Percentiles rank a stretch among this genome's conserved stretches.
Conservation (phyloP, 192 early-diverging fungal genomes). For the Backusella sp. region DNA sequence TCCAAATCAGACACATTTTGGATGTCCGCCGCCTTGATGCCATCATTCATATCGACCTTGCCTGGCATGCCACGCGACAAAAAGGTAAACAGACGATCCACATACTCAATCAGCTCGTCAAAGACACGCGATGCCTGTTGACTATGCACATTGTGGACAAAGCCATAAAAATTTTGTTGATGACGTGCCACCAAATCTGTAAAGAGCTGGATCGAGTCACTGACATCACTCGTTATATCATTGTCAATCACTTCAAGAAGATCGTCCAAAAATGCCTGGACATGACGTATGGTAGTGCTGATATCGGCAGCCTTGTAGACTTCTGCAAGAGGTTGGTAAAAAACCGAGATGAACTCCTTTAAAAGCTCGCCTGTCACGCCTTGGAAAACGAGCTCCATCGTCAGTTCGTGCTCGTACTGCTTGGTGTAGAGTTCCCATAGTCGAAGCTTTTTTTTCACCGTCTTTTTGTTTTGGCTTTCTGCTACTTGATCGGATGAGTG, state of each 20-base stretch:
- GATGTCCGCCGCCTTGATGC: background rate
- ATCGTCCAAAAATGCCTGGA: slow-evolving; percentile 50
- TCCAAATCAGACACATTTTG: background rate
- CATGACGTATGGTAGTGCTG: slow-evolving; percentile 45
- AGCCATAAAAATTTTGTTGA: slow-evolving; percentile 48
- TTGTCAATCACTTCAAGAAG: slow-evolving; percentile 48
- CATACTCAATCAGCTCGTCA: slow-evolving; percentile 48
- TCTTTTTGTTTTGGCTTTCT: background rate
- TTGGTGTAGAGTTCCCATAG: slow-evolving; percentile 45
- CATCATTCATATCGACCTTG: slow-evolving; percentile 14
- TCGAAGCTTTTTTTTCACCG: slow-evolving; percentile 36
- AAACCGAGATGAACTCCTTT: slow-evolving; percentile 47
- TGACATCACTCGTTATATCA: slow-evolving; percentile 11
- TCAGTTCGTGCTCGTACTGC: slow-evolving; percentile 48
- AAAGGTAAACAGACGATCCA: slow-evolving; percentile 39
- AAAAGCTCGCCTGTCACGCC: slow-evolving; percentile 49
- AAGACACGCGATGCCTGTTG: slow-evolving; percentile 48
- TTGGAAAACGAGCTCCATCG: slow-evolving; percentile 50
- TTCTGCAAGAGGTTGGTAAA: slow-evolving; percentile 54
- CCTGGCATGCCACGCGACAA: slow-evolving; percentile 4
- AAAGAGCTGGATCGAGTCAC: slow-evolving; percentile 36
- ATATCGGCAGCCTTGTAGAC: slow-evolving; percentile 58
- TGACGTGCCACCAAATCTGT: slow-evolving; percentile 45
- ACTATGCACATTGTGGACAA: slow-evolving; percentile 54
- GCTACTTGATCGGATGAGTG: background rate